Evolutionary conservation across 106 monocot species (phyloP).

Genomic region (Platanthera zijinensis): DNA sequence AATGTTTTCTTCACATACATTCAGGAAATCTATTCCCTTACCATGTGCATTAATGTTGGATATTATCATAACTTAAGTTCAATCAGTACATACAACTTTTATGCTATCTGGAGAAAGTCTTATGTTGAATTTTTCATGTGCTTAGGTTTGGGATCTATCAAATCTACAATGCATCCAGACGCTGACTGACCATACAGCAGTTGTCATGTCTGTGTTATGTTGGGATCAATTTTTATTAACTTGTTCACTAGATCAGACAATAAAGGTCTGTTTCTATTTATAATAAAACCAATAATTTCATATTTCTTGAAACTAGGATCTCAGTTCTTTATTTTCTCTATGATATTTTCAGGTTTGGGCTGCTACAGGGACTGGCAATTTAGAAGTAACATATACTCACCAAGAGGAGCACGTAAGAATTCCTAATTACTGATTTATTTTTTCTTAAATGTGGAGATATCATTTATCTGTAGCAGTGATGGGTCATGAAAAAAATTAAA

Average conservation of each 20-base stretch:
- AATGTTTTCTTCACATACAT: background rate
- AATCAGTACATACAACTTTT: background rate
- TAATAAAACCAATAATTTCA: background rate
- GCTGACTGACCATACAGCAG: constrained; percentile 68
- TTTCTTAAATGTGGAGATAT: background rate
- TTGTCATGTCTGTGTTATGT: constrained; percentile 82
- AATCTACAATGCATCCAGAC: constrained; percentile 85
- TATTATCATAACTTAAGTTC: background rate
- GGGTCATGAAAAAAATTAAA: too few species aligned
- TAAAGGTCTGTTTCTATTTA: constrained; percentile 31
- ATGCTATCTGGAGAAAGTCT: background rate
- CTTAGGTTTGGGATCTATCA: constrained; percentile 86
- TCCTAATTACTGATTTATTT: background rate
- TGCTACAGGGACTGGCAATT: constrained; percentile 63
- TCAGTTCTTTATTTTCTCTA: constrained; percentile 7
- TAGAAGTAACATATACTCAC: constrained; percentile 88
- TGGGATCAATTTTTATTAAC: constrained; percentile 96
- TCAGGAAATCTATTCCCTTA: background rate
- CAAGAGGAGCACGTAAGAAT: constrained; percentile 72
- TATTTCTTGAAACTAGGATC: background rate
- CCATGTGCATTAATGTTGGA: background rate
- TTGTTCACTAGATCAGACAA: constrained; percentile 71
- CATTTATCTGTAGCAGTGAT: background rate
- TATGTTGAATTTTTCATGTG: background rate
- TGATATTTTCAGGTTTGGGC: constrained; percentile 67